Evolutionary conservation across 345 rosid species (phyloP), one percentile per base, ranked within the genome.

Genomic region (Lumnitzera littorea): DNA sequence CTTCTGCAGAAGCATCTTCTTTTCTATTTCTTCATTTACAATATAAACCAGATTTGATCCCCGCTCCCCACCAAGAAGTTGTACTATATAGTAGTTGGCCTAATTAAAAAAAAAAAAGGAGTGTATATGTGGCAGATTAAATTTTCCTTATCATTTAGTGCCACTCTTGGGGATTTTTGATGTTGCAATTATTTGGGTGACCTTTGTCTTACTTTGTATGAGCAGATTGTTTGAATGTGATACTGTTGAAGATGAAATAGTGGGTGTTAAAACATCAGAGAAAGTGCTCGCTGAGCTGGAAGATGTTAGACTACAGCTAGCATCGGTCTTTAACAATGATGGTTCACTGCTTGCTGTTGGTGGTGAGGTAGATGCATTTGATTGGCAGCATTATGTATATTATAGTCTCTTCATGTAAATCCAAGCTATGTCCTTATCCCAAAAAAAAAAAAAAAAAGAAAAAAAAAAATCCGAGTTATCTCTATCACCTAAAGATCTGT

Each of bases 341-440:
- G 88, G 90, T 49, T 78, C 95, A 57, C 58, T 70, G 36, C 81
- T 91, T 46, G 96, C 97, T 49, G 67, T 74, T 62, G 99, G 99
- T 55, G 85, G 86, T 0, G 97, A 95, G 97, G 96, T 94, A 82
- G 55, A 36, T 36, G 43, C 10, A 36, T 36, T 9, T 36, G 43
- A 36, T 36, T 36, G 43, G 43, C 43, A 5, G 43, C 43, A 36
- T 36, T 36, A 36, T 5, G 43, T 36, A 36, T 36, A 9, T 36
- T 36, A 9, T 36, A 36, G 7, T 7, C 43, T 36, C 43, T 36
- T 4, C 43, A 36, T 36, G 43, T 9, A 36, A 36, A 36, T 36
- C 43, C 1, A 1, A 9, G 43, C 7, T 1, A 36, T 36, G 43
- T 20, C 20, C 20, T 20, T 20, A 20, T 20, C 20, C 20, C 20